Percentiles rank a stretch among this genome's conserved stretches.
phyloP scores from a whole-genome alignment of 164 flowering plant genomes.

The Stephania yunnanensis region DNA sequence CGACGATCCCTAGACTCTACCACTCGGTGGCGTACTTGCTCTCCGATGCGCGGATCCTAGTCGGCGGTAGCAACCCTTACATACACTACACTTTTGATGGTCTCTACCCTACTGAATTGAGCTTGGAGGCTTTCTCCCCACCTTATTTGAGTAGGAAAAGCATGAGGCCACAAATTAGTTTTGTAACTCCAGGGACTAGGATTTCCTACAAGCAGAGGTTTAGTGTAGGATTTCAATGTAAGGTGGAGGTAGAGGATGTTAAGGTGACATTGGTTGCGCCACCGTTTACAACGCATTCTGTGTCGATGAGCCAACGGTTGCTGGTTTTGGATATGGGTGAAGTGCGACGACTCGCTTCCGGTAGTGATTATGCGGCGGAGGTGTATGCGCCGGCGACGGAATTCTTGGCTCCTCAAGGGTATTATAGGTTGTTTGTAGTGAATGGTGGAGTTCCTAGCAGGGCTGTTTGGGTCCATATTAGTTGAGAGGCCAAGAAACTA shows the following conservation, averaged over 20 bases:
- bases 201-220: conserved; percentile 21
- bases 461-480: conserved; percentile 44
- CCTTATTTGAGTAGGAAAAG: conserved; percentile 20
- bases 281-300: conserved; percentile 53
- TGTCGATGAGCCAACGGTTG: conserved; percentile 49
- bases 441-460: conserved; percentile 44
- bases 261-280: conserved; percentile 60
- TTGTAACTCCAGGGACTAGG: background rate
- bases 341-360: background rate
- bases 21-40: conserved; percentile 36
- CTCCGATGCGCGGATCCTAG: conserved; percentile 30
- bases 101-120: conserved; percentile 30
- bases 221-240: conserved; percentile 7
- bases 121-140: conserved; percentile 35
- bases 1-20: conserved; percentile 35
- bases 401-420: conserved; percentile 49
- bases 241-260: background rate
- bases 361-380: conserved; percentile 10
- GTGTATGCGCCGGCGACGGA: conserved; percentile 27
- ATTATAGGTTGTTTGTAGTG: conserved; percentile 50
- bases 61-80: conserved; percentile 38
- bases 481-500: conserved; percentile 7
- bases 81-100: conserved; percentile 23
- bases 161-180: conserved; percentile 17
- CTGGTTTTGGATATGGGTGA: conserved; percentile 22